A percentile compares a stretch with the other conserved stretches of the same genome.
phyloP scores from a whole-genome alignment of 1,284 basidiomycete genomes.

The Coniferiporia weirii region DNA sequence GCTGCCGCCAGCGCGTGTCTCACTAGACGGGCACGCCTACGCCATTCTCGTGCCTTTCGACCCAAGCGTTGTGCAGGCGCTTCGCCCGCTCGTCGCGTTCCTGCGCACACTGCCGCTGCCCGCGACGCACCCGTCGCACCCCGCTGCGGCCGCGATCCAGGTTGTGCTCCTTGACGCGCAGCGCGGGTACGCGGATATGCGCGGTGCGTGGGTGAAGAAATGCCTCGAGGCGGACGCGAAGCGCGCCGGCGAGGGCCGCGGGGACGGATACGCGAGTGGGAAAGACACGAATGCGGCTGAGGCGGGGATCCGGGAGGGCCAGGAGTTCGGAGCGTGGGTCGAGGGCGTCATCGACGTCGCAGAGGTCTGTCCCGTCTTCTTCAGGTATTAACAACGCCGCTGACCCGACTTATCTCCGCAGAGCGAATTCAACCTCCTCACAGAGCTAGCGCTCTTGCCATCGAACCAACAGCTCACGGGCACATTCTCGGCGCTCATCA shows the following conservation, averaged over 20 bases:
- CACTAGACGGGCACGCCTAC: slow-evolving; percentile 31
- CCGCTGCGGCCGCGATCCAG: slow-evolving; percentile 59
- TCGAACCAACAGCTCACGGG: slow-evolving; percentile 41
- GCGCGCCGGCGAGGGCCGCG: slow-evolving; percentile 55
- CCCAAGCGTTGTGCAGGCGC: slow-evolving; percentile 42
- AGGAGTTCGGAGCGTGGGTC: slow-evolving; percentile 65
- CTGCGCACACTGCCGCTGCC: slow-evolving; percentile 68
- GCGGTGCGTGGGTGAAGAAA: slow-evolving; percentile 67
- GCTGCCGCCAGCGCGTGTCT: slow-evolving; percentile 50
- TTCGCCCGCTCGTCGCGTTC: slow-evolving; percentile 60
- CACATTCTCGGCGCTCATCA: slow-evolving; percentile 56
- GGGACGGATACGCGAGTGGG: slow-evolving; percentile 40
- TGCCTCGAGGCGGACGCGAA: slow-evolving; percentile 67
- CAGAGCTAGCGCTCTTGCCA: slow-evolving; percentile 56
- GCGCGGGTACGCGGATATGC: slow-evolving; percentile 78
- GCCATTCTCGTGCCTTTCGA: slow-evolving; percentile 46
- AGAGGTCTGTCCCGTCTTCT: slow-evolving; percentile 40
- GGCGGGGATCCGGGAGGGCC: slow-evolving; percentile 57
- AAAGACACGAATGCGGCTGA: slow-evolving; percentile 20
- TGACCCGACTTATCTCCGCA: slow-evolving; percentile 22
- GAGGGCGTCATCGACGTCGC: slow-evolving; percentile 54
- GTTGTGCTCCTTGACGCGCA: slow-evolving; percentile 67
- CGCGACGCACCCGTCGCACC: slow-evolving; percentile 72
- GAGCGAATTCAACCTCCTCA: slow-evolving; percentile 60
- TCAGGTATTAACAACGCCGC: background rate